Base-by-base conservation (phyloP, 2,329 filamentous ascomycete genomes). In the Aspergillus chevalieri region DNA sequence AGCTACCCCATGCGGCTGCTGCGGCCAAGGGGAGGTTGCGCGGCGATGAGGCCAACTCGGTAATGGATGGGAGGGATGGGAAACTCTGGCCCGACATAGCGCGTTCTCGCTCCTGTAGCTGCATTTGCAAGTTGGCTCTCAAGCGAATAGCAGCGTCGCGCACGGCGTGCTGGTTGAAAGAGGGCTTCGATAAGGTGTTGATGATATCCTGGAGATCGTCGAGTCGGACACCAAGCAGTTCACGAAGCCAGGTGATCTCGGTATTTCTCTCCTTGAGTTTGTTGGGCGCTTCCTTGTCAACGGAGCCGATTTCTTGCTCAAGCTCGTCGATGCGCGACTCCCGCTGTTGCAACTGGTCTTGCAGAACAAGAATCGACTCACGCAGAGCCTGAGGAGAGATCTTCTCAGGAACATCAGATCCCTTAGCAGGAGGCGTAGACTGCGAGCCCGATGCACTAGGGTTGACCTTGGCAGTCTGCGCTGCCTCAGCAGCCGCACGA, bases 1-100 rank as follows among this genome's bases (percentile, higher is more conserved):
- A 96, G 68, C 86, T 95, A 43, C 89, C 91, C 82, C 91, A 95
- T n/a, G 90, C 92, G n/a, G 90, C 89, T n/a, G 89, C 89, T 21
- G 95, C 85, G 3, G 86, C 86, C 65, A 95, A 85, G 5, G 88
- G 89, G 14, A 95, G 62, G 6, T 72, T 86, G 28, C 89, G 84
- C 3, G 91, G 92, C 2, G 89, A 87, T 4, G 85, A 83, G 9
- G 88, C 85, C 55, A 91, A 83, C 56, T 82, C 83, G 43, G 91
- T 84, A 28, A 88, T 81, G 43, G 86, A 85, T 1, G 89, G 86
- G 39, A 95, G 80, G 38, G 87, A 88, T 4, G 88, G 87, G 58
- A 93, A 76, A 47, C 77, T 81, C 52, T 74, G 68, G 17, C 77
- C 84, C 47, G 86, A 84, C 71, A 88, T 80, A 1, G 89, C 85